A percentile compares a stretch with the other conserved stretches of the same genome.
Evolutionary conservation across 352 stramenopile genomes (phyloP).

Genomic region (Pythium dissimile): DNA sequence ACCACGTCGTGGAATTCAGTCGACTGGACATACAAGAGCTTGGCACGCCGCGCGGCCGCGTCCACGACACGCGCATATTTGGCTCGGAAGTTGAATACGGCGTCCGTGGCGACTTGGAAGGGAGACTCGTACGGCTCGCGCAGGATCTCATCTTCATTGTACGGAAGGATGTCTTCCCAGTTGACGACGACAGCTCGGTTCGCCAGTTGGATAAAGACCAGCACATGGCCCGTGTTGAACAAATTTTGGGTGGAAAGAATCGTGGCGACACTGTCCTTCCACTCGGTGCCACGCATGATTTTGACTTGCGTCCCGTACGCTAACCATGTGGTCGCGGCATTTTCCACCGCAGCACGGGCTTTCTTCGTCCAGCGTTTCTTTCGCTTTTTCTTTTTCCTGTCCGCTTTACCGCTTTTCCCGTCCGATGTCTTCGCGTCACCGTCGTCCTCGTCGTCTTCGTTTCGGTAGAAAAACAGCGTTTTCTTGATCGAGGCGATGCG

Average conservation of each 20-base stretch:
- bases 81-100: conserved; percentile 34
- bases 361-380: conserved; percentile 51
- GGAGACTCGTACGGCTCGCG: conserved; percentile 40
- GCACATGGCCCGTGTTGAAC: conserved; percentile 46
- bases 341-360: conserved; percentile 29
- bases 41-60: conserved; percentile 28
- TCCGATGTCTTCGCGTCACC: not conserved
- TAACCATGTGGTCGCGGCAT: conserved; percentile 45
- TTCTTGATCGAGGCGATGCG: conserved; percentile 41
- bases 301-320: conserved; percentile 50
- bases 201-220: conserved; percentile 54
- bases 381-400: conserved; percentile 8
- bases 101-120: conserved; percentile 24
- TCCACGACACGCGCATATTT: conserved; percentile 38
- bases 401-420: not conserved
- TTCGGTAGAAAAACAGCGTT: conserved; percentile 43
- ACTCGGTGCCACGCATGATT: conserved; percentile 35
- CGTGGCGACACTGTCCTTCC: conserved; percentile 37
- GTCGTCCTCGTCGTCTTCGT: conserved; percentile 6
- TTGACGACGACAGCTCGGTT: conserved; percentile 55
- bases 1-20: conserved; percentile 67
- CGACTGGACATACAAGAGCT: conserved; percentile 57
- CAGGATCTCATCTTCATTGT: conserved; percentile 40
- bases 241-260: conserved; percentile 70
- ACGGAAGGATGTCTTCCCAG: conserved; percentile 47